Percentiles rank a stretch among this genome's conserved stretches.
Conservation (phyloP, 2,329 filamentous ascomycete genomes). For the Aspergillus ruber region DNA sequence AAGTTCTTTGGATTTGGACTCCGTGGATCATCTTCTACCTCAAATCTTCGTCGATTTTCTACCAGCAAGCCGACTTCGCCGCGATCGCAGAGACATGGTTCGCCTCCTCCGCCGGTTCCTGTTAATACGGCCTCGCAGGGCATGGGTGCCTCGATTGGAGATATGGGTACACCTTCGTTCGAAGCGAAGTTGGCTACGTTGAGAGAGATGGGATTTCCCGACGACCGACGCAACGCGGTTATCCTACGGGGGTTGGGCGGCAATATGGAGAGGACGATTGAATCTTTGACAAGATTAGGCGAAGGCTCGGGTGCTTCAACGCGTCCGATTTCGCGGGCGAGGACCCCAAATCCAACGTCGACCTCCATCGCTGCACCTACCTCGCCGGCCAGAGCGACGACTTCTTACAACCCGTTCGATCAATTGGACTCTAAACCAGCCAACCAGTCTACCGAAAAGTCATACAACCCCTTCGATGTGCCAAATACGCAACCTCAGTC, state of each 20-base stretch:
- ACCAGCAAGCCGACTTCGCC: constrained; percentile 47
- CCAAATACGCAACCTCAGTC: constrained; percentile 24
- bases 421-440: constrained; percentile 37
- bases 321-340: constrained; percentile 46
- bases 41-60: constrained; percentile 54
- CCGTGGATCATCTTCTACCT: constrained; percentile 64
- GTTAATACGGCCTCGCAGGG: constrained; percentile 32
- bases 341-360: constrained; percentile 45
- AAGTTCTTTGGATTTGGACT: constrained; percentile 59
- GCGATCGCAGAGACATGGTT: constrained; percentile 17
- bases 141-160: constrained; percentile 62
- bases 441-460: constrained; percentile 23
- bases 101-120: constrained; percentile 20
- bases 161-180: constrained; percentile 40
- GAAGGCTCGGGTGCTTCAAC: constrained; percentile 45
- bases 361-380: constrained; percentile 15
- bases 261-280: constrained; percentile 78
- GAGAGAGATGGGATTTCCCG: constrained; percentile 84
- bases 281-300: constrained; percentile 74
- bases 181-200: constrained; percentile 72
- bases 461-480: constrained; percentile 65
- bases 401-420: constrained; percentile 64
- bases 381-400: constrained; percentile 13
- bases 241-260: constrained; percentile 78
- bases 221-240: constrained; percentile 72